phyloP scores from a whole-genome alignment of 306 rosid species.

The Comarum palustre region DNA sequence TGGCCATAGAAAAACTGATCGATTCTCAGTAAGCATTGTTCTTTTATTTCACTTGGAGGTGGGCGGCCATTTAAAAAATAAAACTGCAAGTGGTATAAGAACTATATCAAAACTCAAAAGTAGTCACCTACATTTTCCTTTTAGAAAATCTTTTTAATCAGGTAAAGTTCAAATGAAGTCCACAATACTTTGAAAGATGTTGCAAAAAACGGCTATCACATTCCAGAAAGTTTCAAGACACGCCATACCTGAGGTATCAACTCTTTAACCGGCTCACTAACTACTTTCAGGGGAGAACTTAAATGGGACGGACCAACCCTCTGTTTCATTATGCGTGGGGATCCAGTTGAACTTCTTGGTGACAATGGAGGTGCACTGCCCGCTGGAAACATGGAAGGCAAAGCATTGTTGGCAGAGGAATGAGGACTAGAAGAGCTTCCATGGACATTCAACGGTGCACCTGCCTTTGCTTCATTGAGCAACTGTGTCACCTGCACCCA shows the following conservation, averaged over 20 bases:
- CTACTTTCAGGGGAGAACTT: conserved; percentile 88
- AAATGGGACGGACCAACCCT: conserved; percentile 89
- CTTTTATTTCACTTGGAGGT: conserved; percentile 73
- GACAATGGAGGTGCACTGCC: conserved; percentile 98
- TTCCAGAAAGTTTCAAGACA: conserved; percentile 6
- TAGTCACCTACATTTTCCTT: conserved; percentile 10
- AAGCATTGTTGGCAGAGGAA: conserved; percentile 58
- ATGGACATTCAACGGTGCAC: conserved; percentile 82
- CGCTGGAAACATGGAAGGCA: conserved; percentile 99
- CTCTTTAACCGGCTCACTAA: conserved; percentile 92
- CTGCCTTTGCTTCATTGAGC: conserved; percentile 85
- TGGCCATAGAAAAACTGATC: conserved; percentile 74
- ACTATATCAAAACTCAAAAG: conserved; percentile 12
- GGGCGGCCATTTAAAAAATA: conserved; percentile 90
- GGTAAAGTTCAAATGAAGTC: conserved; percentile 20
- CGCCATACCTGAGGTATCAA: conserved; percentile 90
- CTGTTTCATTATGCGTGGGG: conserved; percentile 89
- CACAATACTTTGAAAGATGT: not conserved
- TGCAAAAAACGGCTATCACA: conserved; percentile 7
- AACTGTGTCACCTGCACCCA: conserved; percentile 61
- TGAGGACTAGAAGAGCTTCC: conserved; percentile 94
- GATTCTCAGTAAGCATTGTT: conserved; percentile 59
- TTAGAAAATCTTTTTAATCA: not conserved
- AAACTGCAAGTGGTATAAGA: conserved; percentile 60
- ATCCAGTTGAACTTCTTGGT: conserved; percentile 86